Conservation (phyloP, 352 stramenopile species). For the Phytophthora sansomeana region DNA sequence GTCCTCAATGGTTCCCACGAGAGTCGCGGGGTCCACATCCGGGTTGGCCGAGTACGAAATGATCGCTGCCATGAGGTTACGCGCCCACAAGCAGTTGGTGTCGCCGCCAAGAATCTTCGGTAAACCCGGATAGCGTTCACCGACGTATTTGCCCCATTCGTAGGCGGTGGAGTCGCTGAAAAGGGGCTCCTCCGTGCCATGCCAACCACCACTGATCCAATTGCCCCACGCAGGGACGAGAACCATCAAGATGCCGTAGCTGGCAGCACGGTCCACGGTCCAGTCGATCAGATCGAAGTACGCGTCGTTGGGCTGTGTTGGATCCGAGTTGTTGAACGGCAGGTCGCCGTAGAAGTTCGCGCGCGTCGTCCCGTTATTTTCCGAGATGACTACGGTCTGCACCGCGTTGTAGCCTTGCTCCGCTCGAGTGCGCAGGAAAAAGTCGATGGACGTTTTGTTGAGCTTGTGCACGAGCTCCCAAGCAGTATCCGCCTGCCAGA, state of each 20-base stretch:
- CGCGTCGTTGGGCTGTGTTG: slow-evolving; percentile 22
- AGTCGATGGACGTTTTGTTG: slow-evolving; percentile 41
- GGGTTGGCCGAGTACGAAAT: slow-evolving; percentile 13
- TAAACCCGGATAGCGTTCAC: slow-evolving; percentile 21
- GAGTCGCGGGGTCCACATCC: too few relatives aligned
- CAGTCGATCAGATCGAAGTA: slow-evolving; percentile 37
- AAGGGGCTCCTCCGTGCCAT: slow-evolving; percentile 4
- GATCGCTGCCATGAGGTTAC: slow-evolving; percentile 6
- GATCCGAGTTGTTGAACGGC: slow-evolving; percentile 34
- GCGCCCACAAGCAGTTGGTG: slow-evolving; percentile 24
- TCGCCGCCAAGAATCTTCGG: slow-evolving; percentile 34
- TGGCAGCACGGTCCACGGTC: slow-evolving; percentile 21
- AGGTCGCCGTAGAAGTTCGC: slow-evolving; percentile 38
- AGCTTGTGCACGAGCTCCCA: slow-evolving; percentile 26
- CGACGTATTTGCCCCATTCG: slow-evolving; percentile 26
- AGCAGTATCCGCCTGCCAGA: slow-evolving; percentile 36
- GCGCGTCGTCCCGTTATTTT: slow-evolving; percentile 27
- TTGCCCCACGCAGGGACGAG: slow-evolving; percentile 23
- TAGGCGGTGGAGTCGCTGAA: slow-evolving; percentile 26
- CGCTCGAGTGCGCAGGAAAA: slow-evolving; percentile 24
- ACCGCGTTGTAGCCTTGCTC: slow-evolving; percentile 34
- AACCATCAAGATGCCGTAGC: slow-evolving; percentile 30
- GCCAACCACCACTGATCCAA: slow-evolving; percentile 22
- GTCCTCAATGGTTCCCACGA: too few relatives aligned
- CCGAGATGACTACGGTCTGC: slow-evolving; percentile 28